phyloP scores from a whole-genome alignment of 129 eudicot genomes.

The Scalesia atractyloides region DNA sequence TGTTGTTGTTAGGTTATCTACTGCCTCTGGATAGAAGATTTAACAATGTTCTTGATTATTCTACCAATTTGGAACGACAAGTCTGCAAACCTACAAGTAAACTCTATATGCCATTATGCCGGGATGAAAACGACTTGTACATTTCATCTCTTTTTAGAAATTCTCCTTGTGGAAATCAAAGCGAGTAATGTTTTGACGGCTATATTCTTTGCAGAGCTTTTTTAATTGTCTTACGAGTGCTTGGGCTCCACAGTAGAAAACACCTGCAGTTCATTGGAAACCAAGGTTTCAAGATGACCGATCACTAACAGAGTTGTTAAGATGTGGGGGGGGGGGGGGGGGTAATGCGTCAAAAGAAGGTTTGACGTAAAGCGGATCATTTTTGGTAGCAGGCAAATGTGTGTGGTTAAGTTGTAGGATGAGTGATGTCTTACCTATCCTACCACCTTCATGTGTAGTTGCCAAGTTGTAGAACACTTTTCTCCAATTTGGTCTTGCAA shows the following conservation, averaged over 20 bases:
- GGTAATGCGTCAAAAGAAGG: background rate
- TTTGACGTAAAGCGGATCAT: background rate
- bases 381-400: background rate
- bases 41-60: background rate
- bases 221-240: constrained; percentile 57
- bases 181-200: constrained; percentile 48
- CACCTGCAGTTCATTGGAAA: constrained; percentile 59
- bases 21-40: background rate
- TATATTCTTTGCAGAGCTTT: constrained; percentile 72
- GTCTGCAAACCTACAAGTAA: constrained; percentile 19
- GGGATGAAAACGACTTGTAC: constrained; percentile 2
- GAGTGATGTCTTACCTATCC: constrained; percentile 57
- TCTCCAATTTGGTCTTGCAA: constrained; percentile 95
- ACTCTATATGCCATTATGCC: constrained; percentile 13
- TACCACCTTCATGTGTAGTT: constrained; percentile 42
- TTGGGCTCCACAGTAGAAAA: constrained; percentile 84
- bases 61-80: constrained; percentile 26
- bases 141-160: constrained; percentile 40
- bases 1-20: background rate
- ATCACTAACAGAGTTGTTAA: constrained; percentile 5
- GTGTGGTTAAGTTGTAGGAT: background rate
- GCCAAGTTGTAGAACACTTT: constrained; percentile 66
- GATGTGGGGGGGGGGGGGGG: background rate
- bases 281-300: background rate
- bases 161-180: constrained; percentile 93